Evolutionary conservation across 805 yeast species (phyloP).

Genomic region (Cyberlindnera veronae): DNA sequence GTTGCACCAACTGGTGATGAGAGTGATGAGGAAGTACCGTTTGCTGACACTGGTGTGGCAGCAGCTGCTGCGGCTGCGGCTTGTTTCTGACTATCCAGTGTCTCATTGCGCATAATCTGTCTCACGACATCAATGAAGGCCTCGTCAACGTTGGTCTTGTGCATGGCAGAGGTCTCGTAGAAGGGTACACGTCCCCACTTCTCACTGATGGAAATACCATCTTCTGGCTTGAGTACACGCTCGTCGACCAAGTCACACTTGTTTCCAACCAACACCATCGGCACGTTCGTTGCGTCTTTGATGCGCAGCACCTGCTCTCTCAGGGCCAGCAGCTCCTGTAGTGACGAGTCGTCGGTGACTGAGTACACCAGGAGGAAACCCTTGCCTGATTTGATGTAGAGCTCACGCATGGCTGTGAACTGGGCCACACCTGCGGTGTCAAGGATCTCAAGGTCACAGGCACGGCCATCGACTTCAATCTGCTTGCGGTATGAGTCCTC

Average conservation of each 20-base stretch:
- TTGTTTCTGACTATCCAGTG: constrained; percentile 16
- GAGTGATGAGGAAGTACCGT: neutral
- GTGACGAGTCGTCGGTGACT: constrained; percentile 71
- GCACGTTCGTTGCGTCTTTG: constrained; percentile 72
- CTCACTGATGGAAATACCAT: constrained; percentile 79
- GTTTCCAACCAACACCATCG: constrained; percentile 89
- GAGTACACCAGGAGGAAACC: constrained; percentile 88
- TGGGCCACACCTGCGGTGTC: constrained; percentile 96
- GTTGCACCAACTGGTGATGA: neutral
- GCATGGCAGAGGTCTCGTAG: constrained; percentile 91
- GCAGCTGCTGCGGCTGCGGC: constrained; percentile 4
- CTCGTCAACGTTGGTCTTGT: constrained; percentile 84
- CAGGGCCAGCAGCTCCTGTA: constrained; percentile 72
- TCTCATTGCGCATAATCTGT: constrained; percentile 78
- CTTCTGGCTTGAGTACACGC: constrained; percentile 72
- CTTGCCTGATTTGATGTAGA: constrained; percentile 82
- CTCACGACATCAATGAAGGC: constrained; percentile 86
- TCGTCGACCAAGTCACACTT: constrained; percentile 81
- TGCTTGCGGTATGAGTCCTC: constrained; percentile 93
- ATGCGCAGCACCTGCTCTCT: constrained; percentile 82
- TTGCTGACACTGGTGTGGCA: constrained; percentile 1
- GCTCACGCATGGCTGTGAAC: constrained; percentile 92
- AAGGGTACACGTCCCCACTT: constrained; percentile 87
- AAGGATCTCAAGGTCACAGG: constrained; percentile 79
- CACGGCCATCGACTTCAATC: constrained; percentile 81